Percentiles rank a stretch among this genome's conserved stretches.
Evolutionary conservation across 257 asterid genomes (phyloP).

Genomic region (Echium plantagineum): DNA sequence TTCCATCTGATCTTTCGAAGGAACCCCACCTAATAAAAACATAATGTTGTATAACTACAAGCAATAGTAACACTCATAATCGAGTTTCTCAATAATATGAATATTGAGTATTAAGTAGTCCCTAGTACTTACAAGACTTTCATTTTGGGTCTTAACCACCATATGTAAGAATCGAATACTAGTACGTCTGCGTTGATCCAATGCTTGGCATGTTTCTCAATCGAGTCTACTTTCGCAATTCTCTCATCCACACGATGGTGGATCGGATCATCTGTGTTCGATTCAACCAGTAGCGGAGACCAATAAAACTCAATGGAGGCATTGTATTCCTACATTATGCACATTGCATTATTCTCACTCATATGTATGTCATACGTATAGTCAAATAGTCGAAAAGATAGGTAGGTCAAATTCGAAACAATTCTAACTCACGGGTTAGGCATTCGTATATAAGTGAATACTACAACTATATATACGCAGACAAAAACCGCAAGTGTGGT

Average conservation of each 20-base stretch:
- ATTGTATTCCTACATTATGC: conserved; percentile 30
- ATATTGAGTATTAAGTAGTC: background rate
- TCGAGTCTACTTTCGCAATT: conserved; percentile 23
- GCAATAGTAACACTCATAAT: no score
- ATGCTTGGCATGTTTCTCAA: conserved; percentile 36
- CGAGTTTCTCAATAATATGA: no score
- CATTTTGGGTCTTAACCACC: conserved; percentile 35
- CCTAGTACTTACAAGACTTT: conserved; percentile 29
- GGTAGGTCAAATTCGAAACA: no score
- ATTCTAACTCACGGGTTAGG: no score
- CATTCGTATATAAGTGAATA: no score
- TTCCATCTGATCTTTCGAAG: conserved; percentile 23
- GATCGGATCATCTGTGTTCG: conserved; percentile 32
- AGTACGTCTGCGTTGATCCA: conserved; percentile 48
- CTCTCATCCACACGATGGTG: conserved; percentile 23
- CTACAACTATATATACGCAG: no score
- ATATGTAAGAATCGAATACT: conserved; percentile 30
- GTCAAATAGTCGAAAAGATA: no score
- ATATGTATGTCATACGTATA: no score
- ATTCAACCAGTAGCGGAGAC: conserved; percentile 41
- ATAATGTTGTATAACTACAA: background rate
- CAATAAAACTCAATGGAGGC: conserved; percentile 38
- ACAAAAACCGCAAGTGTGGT: no score
- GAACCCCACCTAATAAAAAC: conserved; percentile 36
- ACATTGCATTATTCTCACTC: background rate